Evolutionary conservation across 2,329 filamentous ascomycete species (phyloP).

Genomic region (Botrytis byssoidea): DNA sequence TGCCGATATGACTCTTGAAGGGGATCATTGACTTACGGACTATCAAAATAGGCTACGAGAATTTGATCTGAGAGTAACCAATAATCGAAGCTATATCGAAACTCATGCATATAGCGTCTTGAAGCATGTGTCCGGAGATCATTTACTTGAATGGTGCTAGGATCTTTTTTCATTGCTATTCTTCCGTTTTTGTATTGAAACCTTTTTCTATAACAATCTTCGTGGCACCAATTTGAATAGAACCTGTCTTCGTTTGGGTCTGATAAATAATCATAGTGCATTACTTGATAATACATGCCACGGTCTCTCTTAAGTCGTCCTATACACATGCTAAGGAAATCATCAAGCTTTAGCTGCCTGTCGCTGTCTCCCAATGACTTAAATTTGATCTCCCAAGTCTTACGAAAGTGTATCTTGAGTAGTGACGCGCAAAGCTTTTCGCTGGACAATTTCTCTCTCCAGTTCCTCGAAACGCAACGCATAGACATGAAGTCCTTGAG

Average conservation of each 20-base stretch:
- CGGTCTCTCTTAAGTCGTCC: constrained; percentile 1
- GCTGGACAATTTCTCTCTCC: constrained; percentile 29
- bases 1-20: background rate
- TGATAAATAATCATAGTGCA: background rate
- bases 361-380: no score
- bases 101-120: constrained; percentile 2
- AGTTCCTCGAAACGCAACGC: constrained; percentile 30
- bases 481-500: constrained; percentile 31
- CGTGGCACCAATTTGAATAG: background rate
- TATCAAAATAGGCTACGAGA: constrained; percentile 6
- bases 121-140: background rate
- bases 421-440: constrained; percentile 25
- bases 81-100: background rate
- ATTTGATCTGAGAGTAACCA: constrained; percentile 11
- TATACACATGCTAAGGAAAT: background rate
- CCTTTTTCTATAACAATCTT: background rate
- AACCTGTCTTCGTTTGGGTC: background rate
- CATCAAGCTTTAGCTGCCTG: background rate
- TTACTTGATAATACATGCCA: background rate
- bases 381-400: constrained; percentile 3
- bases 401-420: constrained; percentile 27
- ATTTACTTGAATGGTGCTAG: background rate
- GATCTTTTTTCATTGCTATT: background rate
- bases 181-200: constrained; percentile 13
- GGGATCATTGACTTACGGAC: constrained; percentile 6